Evolutionary conservation across 2,329 filamentous ascomycete genomes (phyloP), one percentile per base, ranked within the genome.

Genomic region (Exophiala oligosperma): DNA sequence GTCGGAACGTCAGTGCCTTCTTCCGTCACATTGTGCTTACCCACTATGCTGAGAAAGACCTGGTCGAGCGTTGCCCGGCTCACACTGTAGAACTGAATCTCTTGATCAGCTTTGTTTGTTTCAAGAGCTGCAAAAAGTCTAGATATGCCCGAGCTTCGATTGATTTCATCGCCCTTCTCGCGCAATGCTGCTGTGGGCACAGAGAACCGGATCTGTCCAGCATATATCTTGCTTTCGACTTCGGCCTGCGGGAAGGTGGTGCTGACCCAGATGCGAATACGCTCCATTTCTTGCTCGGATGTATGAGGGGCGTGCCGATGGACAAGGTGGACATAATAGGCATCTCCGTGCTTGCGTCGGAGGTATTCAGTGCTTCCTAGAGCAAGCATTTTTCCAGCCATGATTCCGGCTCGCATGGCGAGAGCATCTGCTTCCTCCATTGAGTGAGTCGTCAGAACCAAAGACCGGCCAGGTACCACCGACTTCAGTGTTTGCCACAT

Each of bases 371-470:
- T 87, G 0, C 87, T 89, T 3, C 92, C 92, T 7, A 94, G 79
- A 0, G 92, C 92, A 23, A 97, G 80, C 91, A 97, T 95, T 32
- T 86, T 82, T 66, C 84, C 83, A 7, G 92, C 90, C 75, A 97
- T 85, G 65, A 97, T 96, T 11, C 91, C 93, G 0, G 89, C 91
- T 1, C 91, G 83, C 29, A 85, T 86, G 0, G 92, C 92, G 2
- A 97, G 80, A 0, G 92, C 92, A 68, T 96, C 91, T 0, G 92
- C 93, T 74, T 97, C 93, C 72, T 97, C 92, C 92, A 97, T 96
- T 49, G 85, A 90, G 72, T 97, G 93, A 0, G 93, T 97, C 0
- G 93, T 97, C 17, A 97, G 81, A 1, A 97, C 79, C 14, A 97
- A 84, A 0, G 88, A 90, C n/a, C 92, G 84, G 0, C 91, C 91